A percentile compares a stretch with the other conserved stretches of the same genome.
Evolutionary conservation across 108 stramenopile species (phyloP).

Genomic region (Nitzschia inconspicua): DNA sequence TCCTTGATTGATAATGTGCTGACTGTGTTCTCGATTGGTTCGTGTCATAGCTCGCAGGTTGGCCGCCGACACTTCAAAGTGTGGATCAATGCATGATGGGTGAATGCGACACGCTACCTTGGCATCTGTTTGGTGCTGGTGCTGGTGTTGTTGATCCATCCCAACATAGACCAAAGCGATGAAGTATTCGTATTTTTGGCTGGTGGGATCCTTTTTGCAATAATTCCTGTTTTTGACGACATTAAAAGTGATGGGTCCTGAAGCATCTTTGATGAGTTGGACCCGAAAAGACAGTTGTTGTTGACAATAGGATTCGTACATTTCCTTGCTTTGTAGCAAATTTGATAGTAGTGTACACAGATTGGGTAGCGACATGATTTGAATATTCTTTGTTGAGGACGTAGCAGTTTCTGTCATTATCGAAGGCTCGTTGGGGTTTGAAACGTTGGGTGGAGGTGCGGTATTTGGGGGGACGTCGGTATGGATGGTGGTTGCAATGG

Average conservation of each 20-base stretch:
- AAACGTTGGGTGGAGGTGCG: not conserved
- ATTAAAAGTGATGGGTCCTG: slow-evolving; percentile 7
- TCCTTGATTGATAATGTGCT: slow-evolving; percentile 6
- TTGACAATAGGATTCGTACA: slow-evolving; percentile 15
- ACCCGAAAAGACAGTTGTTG: not conserved
- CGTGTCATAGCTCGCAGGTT: slow-evolving; percentile 20
- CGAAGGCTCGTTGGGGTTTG: not conserved
- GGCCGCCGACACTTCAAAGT: slow-evolving; percentile 11
- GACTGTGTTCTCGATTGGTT: not conserved
- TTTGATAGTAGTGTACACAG: slow-evolving; percentile 1
- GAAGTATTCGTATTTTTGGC: not conserved
- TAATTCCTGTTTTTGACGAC: slow-evolving; percentile 13
- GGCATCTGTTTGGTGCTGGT: not conserved
- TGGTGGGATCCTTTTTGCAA: not conserved
- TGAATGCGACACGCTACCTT: slow-evolving; percentile 16
- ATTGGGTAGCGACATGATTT: slow-evolving; percentile 12
- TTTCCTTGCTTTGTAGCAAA: not conserved
- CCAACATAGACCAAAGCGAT: not conserved
- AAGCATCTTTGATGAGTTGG: not conserved
- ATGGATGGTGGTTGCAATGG: not conserved
- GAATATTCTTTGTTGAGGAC: not conserved
- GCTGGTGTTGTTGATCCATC: not conserved
- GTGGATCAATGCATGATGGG: slow-evolving; percentile 6
- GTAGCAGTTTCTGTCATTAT: not conserved
- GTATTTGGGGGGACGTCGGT: not conserved